These are phyloP conservation scores for Coemansia biformis DNA, from an alignment of 192 early-diverging fungal species.

Conservation along the genomic window DNA sequence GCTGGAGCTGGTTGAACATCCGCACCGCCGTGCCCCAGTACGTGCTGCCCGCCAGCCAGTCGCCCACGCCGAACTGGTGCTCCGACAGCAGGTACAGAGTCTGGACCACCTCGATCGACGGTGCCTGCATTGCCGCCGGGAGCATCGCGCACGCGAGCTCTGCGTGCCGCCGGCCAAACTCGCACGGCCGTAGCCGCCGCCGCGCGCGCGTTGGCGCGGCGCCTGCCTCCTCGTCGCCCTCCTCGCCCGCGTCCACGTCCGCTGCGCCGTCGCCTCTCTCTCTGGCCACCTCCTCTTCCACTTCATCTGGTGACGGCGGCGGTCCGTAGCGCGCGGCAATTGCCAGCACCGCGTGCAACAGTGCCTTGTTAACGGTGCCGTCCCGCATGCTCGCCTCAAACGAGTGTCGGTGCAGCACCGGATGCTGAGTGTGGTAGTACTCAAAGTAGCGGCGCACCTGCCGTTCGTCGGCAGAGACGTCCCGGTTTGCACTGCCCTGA, in stretches of 20 bases:
- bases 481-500: background rate
- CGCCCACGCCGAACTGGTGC: conserved; percentile 47
- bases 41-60: conserved; percentile 43
- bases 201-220: background rate
- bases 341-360: conserved; percentile 46
- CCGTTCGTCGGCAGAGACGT: conserved; percentile 15
- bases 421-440: conserved; percentile 46
- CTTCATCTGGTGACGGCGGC: no score
- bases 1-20: conserved; percentile 50
- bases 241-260: no score
- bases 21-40: conserved; percentile 51
- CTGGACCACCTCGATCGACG: conserved; percentile 42
- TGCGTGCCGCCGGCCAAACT: conserved; percentile 33
- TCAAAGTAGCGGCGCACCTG: conserved; percentile 34
- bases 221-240: no score
- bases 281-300: no score
- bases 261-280: no score
- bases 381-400: conserved; percentile 36
- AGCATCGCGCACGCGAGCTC: conserved; percentile 34
- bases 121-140: conserved; percentile 25
- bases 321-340: conserved; percentile 46
- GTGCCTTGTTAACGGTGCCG: conserved; percentile 30
- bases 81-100: conserved; percentile 42
- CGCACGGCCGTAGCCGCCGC: conserved; percentile 14
- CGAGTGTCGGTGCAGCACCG: conserved; percentile 46